Conservation (phyloP, 257 asterid genomes). For the Pogostemon cablin region DNA sequence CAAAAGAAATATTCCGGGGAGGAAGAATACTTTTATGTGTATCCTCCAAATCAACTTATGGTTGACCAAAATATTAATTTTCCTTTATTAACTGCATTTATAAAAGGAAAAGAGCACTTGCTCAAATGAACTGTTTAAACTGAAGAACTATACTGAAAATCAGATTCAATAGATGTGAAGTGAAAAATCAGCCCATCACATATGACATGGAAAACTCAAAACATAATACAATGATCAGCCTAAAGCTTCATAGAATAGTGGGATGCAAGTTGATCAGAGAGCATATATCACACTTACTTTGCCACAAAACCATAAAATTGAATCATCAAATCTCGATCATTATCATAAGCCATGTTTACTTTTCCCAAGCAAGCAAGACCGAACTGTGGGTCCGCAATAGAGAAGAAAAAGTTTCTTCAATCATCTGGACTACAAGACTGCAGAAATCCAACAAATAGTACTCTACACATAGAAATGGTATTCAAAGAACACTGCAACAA, state of each 20-base stretch:
- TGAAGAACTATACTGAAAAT: not conserved
- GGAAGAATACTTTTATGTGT: not conserved
- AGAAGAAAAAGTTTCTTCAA: conserved; percentile 24
- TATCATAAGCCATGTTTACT: conserved; percentile 67
- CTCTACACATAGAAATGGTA: conserved; percentile 13
- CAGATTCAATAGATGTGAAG: not conserved
- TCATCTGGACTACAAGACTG: not conserved
- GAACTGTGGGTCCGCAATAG: conserved; percentile 70
- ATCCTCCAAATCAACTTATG: not conserved
- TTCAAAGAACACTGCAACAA: conserved; percentile 5
- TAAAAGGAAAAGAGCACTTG: conserved; percentile 7
- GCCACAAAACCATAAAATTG: conserved; percentile 80
- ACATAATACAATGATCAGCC: not conserved
- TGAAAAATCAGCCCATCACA: not conserved
- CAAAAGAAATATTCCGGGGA: conserved; percentile 1
- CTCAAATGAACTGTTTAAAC: not conserved
- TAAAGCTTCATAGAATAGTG: not conserved
- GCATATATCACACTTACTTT: conserved; percentile 50
- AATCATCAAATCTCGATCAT: conserved; percentile 80
- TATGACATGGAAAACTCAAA: not conserved
- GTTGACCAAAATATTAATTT: not conserved
- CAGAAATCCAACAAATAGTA: conserved; percentile 6
- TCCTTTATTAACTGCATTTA: not conserved
- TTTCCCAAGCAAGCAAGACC: conserved; percentile 87
- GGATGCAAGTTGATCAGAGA: not conserved